Evolutionary conservation across 768 basidiomycete genomes (phyloP), one percentile per base, ranked within the genome.

Genomic region (Peribolospora baueri): DNA sequence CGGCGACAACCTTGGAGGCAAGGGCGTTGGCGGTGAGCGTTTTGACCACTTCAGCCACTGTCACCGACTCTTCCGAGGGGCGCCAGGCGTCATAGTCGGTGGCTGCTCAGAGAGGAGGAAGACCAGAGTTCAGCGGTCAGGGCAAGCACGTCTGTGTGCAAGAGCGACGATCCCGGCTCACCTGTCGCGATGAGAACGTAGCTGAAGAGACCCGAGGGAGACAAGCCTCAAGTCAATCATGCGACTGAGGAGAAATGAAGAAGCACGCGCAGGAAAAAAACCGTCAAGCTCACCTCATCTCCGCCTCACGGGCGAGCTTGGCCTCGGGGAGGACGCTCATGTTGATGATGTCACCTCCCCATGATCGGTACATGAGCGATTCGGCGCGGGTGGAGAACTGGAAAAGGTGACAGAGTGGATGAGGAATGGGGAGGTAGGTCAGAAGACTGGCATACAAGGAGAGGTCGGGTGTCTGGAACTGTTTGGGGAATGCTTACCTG

Each of bases 11-110:
- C 52, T 85, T 79, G 11, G 85, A 81, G 8, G 81, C 81, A n/a
- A 79, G 75, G 2, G 88, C 86, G 65, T 98, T 98, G 36, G 75
- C 74, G 51, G 78, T 73, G 45, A 97, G 77, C 1, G 84, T 88
- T 67, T 84, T 81, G 73, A 88, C 74, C 39, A 97, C 86, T 61
- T 93, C 84, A 3, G 82, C 80, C 3, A 85, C 79, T 1, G 91
- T 95, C 54, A 97, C 91, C 4, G 80, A 74, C 8, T 76, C 81
- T 38, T 78, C 75, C 42, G 80, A 74, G 4, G 78, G 78, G 40
- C 90, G 71, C 90, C 90, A 98, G 2, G 87, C 81, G 68, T 97
- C 91, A 67, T 91, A 95, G 70, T 97, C 90, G 3, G 91, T 97
- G 36, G 75, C 2, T 6, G 10, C 9, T 5, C 47, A 5, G n/a